Percentiles rank a stretch among this genome's conserved stretches.
These are phyloP conservation scores for Epichloe brachyelytri DNA, from an alignment of 2,329 filamentous ascomycete genomes.

Conservation along the genomic window DNA sequence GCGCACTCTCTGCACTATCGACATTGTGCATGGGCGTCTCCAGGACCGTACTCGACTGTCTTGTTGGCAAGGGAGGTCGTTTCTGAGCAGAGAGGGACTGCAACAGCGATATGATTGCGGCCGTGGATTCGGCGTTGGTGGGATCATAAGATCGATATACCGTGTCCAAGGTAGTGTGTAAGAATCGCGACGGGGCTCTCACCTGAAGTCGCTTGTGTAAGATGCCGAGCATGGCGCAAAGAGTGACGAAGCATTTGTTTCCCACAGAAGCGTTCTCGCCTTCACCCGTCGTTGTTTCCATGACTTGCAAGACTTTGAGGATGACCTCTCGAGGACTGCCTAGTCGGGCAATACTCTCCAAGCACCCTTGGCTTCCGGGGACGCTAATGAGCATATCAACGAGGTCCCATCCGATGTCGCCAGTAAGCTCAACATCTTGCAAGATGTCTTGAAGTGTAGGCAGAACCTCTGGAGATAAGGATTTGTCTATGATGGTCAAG, in stretches of 20 bases:
- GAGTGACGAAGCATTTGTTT: conserved; percentile 47
- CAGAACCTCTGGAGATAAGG: conserved; percentile 52
- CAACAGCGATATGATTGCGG: conserved; percentile 56
- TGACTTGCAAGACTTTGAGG: conserved; percentile 62
- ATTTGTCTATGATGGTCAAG: conserved; percentile 64
- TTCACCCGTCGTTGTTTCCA: conserved; percentile 38
- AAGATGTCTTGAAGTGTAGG: conserved; percentile 56
- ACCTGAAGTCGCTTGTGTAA: conserved; percentile 65
- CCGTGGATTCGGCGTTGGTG: conserved; percentile 53
- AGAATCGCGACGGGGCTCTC: conserved; percentile 64
- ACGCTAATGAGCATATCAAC: conserved; percentile 61
- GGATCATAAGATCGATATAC: conserved; percentile 53
- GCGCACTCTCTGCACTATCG: conserved; percentile 41
- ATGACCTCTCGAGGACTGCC: conserved; percentile 75
- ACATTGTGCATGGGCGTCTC: conserved; percentile 43
- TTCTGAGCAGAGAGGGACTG: conserved; percentile 55
- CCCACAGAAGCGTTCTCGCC: conserved; percentile 24
- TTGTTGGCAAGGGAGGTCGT: conserved; percentile 47
- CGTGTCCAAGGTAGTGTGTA: conserved; percentile 63
- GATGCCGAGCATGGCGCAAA: conserved; percentile 60
- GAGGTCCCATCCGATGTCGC: conserved; percentile 74
- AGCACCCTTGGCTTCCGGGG: conserved; percentile 54
- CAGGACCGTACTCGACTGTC: conserved; percentile 44
- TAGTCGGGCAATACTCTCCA: conserved; percentile 61
- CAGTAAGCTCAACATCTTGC: conserved; percentile 54